Evolutionary conservation across 1,284 basidiomycete species (phyloP).

Genomic region (Sanghuangporus baumii): DNA sequence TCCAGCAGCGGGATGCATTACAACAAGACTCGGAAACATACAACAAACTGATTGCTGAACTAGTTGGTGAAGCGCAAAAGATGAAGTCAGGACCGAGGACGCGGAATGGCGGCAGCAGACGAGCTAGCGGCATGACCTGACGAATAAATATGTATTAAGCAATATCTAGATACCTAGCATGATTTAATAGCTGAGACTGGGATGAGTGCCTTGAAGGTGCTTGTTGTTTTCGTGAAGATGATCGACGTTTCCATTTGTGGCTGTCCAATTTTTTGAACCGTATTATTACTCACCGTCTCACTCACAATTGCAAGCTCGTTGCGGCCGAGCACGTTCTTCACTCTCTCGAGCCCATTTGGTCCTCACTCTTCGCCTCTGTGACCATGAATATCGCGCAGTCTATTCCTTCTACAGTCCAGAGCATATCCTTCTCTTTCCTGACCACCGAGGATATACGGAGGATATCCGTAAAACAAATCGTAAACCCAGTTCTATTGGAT

Average conservation of each 20-base stretch:
- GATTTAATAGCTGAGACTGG: not conserved
- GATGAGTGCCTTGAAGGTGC: not conserved
- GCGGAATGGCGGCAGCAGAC: constrained; percentile 38
- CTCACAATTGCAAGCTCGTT: not conserved
- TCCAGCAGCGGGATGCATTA: constrained; percentile 79
- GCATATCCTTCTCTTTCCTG: constrained; percentile 94
- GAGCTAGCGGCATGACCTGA: constrained; percentile 44
- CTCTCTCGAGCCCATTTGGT: not conserved
- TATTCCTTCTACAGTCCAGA: constrained; percentile 77
- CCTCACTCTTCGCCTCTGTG: constrained; percentile 18
- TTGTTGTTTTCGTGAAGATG: too few species aligned
- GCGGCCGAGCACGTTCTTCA: not conserved
- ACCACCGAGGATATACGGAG: constrained; percentile 86
- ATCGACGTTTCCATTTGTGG: constrained; percentile 5
- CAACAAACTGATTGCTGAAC: constrained; percentile 73
- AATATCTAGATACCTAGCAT: constrained; percentile 3
- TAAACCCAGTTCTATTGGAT: constrained; percentile 91
- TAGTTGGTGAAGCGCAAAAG: constrained; percentile 80
- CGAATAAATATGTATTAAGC: not conserved
- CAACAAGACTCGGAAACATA: constrained; percentile 86
- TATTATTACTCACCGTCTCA: not conserved
- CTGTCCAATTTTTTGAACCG: constrained; percentile 9
- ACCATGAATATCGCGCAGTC: constrained; percentile 92
- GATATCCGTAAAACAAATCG: constrained; percentile 96
- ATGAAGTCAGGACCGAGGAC: constrained; percentile 47